Evolutionary conservation across 371 early-diverging fungal species (phyloP).

Genomic region (Lichtheimia hyalospora): DNA sequence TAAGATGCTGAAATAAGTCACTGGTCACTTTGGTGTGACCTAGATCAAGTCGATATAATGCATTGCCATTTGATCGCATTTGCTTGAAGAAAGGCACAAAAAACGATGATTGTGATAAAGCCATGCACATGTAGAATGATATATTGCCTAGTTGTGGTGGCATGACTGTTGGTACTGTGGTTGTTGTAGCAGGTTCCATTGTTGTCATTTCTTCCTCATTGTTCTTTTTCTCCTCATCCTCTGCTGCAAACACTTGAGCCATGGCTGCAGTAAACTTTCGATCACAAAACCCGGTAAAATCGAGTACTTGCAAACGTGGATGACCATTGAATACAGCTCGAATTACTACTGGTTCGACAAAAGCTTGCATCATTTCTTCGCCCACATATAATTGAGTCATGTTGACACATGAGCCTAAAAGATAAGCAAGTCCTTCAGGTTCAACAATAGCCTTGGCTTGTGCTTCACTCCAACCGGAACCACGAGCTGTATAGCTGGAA

Average conservation of each 20-base stretch:
- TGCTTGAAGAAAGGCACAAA: slow-evolving; percentile 38
- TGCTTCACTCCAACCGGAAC: slow-evolving; percentile 36
- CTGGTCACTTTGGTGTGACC: slow-evolving; percentile 34
- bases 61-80: slow-evolving; percentile 10
- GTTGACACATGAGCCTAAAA: slow-evolving; percentile 25
- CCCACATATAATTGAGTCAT: slow-evolving; percentile 32
- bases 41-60: slow-evolving; percentile 26
- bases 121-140: slow-evolving; percentile 39
- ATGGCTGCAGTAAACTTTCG: slow-evolving; percentile 24
- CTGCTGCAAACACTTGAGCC: slow-evolving; percentile 22
- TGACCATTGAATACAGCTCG: slow-evolving; percentile 26
- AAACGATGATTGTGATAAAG: slow-evolving; percentile 29
- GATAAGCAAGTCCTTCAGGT: slow-evolving; percentile 20
- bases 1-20: slow-evolving; percentile 20
- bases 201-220: background rate
- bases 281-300: slow-evolving; percentile 36
- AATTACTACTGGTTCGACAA: slow-evolving; percentile 26
- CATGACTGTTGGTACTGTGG: slow-evolving; percentile 5
- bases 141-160: slow-evolving; percentile 23
- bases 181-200: background rate
- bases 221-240: slow-evolving; percentile 1
- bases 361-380: slow-evolving; percentile 37
- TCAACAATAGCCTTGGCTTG: slow-evolving; percentile 29
- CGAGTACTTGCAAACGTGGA: slow-evolving; percentile 19
- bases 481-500: slow-evolving; percentile 35